These are phyloP conservation scores for Paecilomyces variotii DNA, from an alignment of 2,329 filamentous ascomycete genomes.

Conservation along the genomic window DNA sequence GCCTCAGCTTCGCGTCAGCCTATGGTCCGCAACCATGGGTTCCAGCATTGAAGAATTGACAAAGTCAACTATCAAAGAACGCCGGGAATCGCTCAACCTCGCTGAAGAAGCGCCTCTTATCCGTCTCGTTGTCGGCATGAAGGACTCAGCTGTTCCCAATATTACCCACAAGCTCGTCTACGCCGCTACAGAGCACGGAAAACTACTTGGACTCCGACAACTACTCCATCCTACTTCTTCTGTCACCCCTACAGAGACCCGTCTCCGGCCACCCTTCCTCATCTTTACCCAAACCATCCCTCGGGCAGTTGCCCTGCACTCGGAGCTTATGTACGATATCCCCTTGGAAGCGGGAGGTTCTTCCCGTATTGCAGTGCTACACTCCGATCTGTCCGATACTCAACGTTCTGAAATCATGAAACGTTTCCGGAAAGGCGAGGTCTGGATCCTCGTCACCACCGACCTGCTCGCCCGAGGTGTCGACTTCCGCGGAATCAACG, in stretches of 20 bases:
- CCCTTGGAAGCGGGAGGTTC: slow-evolving; percentile 78
- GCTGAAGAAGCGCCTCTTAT: slow-evolving; percentile 50
- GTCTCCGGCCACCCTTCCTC: slow-evolving; percentile 77
- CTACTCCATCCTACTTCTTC: slow-evolving; percentile 68
- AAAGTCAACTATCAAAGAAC: slow-evolving; percentile 55
- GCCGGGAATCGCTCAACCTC: slow-evolving; percentile 36
- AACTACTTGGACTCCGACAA: slow-evolving; percentile 83
- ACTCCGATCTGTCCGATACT: slow-evolving; percentile 72
- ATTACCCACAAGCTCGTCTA: slow-evolving; percentile 84
- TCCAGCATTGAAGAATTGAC: slow-evolving; percentile 81
- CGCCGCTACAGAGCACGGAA: slow-evolving; percentile 86
- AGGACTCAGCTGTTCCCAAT: slow-evolving; percentile 90
- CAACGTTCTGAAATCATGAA: slow-evolving; percentile 76
- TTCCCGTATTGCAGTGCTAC: slow-evolving; percentile 77
- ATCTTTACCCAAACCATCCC: slow-evolving; percentile 96
- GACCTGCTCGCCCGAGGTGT: slow-evolving; percentile 87
- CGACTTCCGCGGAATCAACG: slow-evolving; percentile 90
- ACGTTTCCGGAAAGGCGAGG: slow-evolving; percentile 79
- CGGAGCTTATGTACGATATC: slow-evolving; percentile 91
- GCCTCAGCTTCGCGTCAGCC: slow-evolving; percentile 61
- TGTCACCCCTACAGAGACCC: slow-evolving; percentile 34
- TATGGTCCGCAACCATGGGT: slow-evolving; percentile 97
- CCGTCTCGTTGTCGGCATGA: slow-evolving; percentile 87
- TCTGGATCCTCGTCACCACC: slow-evolving; percentile 95
- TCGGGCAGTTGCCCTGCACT: slow-evolving; percentile 75